Evolutionary conservation across 2,329 filamentous ascomycete species (phyloP), one percentile per base, ranked within the genome.

Genomic region (Exophiala sideris): DNA sequence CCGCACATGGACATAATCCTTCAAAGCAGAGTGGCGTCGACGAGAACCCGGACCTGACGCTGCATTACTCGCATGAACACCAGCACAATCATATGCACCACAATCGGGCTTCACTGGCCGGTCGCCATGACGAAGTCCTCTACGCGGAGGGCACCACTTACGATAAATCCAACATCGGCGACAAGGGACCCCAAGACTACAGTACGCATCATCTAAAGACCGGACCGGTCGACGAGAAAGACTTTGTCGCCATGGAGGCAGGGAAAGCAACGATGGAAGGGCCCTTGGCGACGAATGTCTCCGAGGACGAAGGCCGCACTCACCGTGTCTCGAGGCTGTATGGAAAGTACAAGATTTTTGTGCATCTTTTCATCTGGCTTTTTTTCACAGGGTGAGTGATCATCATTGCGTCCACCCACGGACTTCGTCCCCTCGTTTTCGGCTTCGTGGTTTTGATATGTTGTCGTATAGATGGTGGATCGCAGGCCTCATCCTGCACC

Each of bases 401-500:
- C 16, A 21, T 33, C 12, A 14, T 48, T n/a, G 8, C 14, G 16
- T 5, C 33, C 45, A 36, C 14, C 29, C n/a, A n/a, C n/a, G n/a
- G n/a, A n/a, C n/a, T n/a, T n/a, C n/a, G n/a, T n/a, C n/a, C n/a
- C n/a, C n/a, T n/a, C n/a, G n/a, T n/a, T n/a, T n/a, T n/a, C n/a
- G n/a, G n/a, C n/a, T 39, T 38, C 24, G 41, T 33, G 40, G 54
- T 47, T 18, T 34, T 52, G 40, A 51, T 50, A 32, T 32, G 2
- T 21, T 32, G 2, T 21, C 5, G 24, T 41, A n/a, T 41, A 60
- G 58, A 48, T 91, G 88, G 88, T 91, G 87, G 87, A 86, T 91
- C 60, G 84, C 86, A 5, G 82, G 85, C 50, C 74, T 92, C 45
- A 76, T 91, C 55, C 76, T 89, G 49, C 89, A 92, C 68, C 83